Evolutionary conservation across 2,329 filamentous ascomycete species (phyloP).

Genomic region (Aphanoascus verrucosus): DNA sequence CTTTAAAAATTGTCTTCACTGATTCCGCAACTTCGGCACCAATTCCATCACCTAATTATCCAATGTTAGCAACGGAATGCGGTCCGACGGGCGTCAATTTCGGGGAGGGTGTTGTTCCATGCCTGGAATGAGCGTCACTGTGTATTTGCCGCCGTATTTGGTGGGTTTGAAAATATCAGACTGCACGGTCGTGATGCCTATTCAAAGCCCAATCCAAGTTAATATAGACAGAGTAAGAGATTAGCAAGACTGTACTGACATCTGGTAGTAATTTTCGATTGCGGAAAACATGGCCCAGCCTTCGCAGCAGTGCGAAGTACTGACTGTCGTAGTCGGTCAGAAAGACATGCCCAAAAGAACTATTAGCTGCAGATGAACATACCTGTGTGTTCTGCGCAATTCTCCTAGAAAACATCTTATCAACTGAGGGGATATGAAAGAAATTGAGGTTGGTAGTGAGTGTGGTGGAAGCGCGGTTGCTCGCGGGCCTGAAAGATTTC

Average conservation of each 20-base stretch:
- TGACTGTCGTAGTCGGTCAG: constrained; percentile 38
- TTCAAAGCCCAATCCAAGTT: not conserved
- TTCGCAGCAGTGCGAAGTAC: constrained; percentile 46
- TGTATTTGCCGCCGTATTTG: constrained; percentile 99
- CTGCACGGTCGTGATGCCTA: constrained; percentile 66
- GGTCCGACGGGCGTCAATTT: constrained; percentile 14
- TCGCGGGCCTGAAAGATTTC: constrained; percentile 11
- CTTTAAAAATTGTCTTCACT: constrained; percentile 99
- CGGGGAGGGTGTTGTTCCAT: constrained; percentile 23
- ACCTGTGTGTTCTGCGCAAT: constrained; percentile 35
- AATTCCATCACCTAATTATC: constrained; percentile 66
- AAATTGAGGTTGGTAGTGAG: not conserved
- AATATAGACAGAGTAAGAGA: not conserved
- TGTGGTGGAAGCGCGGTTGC: constrained; percentile 3
- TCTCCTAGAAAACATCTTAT: constrained; percentile 33
- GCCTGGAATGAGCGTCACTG: constrained; percentile 94
- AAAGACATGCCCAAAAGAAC: constrained; percentile 21
- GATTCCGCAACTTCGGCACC: constrained; percentile 95
- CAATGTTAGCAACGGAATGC: not conserved
- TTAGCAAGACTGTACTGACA: constrained; percentile 35
- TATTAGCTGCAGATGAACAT: constrained; percentile 16
- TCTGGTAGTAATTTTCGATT: constrained; percentile 44
- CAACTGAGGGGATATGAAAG: constrained; percentile 5
- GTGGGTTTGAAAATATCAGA: constrained; percentile 98
- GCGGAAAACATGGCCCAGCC: constrained; percentile 35